Base-by-base conservation (phyloP, 768 basidiomycete genomes). In the Trametes sanguinea region DNA sequence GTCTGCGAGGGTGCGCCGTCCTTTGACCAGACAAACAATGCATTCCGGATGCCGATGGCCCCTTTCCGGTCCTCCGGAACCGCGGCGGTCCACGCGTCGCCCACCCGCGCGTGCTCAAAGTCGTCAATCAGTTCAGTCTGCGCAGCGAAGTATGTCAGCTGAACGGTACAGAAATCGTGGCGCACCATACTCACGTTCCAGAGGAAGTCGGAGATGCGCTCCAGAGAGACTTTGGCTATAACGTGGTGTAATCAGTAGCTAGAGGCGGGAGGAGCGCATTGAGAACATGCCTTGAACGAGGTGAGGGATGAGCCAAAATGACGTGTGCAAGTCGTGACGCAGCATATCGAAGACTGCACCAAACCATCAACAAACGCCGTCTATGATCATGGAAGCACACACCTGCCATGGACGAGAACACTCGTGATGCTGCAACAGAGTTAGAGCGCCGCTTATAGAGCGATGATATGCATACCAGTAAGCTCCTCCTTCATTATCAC, bases 201-300 rank as follows among this genome's bases (percentile, higher is more conserved):
- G 45, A 80, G 63, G 72, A 80, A 81, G 17, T 74, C 72, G 62
- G 77, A 71, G 40, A 81, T 64, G 35, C 80, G 76, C 47, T 75
- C 70, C 1, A 81, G 44, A 3, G 78, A 77, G 7, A 81, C 80
- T 61, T 75, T 75, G 48, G 63, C 69, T 65, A n/a, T 13, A 13
- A 55, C 30, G 6, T 16, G 22, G 22, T 22, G 22, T 22, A 22
- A 22, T 22, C 22, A 22, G 22, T 22, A 22, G 22, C 22, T 22
- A 22, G 22, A 22, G 22, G 22, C 22, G 22, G 1, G 13, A 2
- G 17, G 10, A 2, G 27, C 11, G 11, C 10, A 46, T 6, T 39
- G 22, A 22, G 22, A 22, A 16, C 61, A 1, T 29, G 60, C 65
- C 39, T 17, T 58, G 54, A 8, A 57, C 32, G 1, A 64, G 50